phyloP scores from a whole-genome alignment of 108 stramenopile genomes.

The Cyclotella cryptica region DNA sequence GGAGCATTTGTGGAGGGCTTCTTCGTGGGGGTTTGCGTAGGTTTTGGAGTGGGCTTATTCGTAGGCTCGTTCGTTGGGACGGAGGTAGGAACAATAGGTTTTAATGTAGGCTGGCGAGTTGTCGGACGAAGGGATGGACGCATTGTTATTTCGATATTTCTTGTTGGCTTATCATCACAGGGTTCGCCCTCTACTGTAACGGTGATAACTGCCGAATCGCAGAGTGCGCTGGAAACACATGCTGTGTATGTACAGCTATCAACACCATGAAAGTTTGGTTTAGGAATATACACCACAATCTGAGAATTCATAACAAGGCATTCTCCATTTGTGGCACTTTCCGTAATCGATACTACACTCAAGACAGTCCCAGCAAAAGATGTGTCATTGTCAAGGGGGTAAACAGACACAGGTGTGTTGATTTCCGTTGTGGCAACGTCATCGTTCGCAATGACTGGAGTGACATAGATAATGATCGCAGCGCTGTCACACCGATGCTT shows the following conservation, averaged over 20 bases:
- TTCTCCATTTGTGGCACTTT: slow-evolving; percentile 12
- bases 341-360: background rate
- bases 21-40: background rate
- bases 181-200: slow-evolving; percentile 5
- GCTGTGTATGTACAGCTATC: slow-evolving; percentile 25
- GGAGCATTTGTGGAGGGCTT: too few species aligned
- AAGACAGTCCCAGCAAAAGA: slow-evolving; percentile 3
- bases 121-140: too few species aligned
- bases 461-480: slow-evolving; percentile 4
- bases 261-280: slow-evolving; percentile 13
- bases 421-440: slow-evolving; percentile 13
- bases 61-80: too few species aligned
- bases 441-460: slow-evolving; percentile 14
- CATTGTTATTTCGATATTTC: too few species aligned
- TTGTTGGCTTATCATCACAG: background rate
- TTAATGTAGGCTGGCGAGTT: too few species aligned
- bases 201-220: slow-evolving; percentile 13
- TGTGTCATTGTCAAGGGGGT: slow-evolving; percentile 14
- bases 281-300: slow-evolving; percentile 24
- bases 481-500: slow-evolving; percentile 13
- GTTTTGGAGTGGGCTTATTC: too few species aligned
- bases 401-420: slow-evolving; percentile 11
- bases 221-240: slow-evolving; percentile 15
- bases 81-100: too few species aligned
- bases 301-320: slow-evolving; percentile 3